phyloP scores from a whole-genome alignment of 2,329 filamentous ascomycete genomes.

The Myriosclerotinia curreyana region DNA sequence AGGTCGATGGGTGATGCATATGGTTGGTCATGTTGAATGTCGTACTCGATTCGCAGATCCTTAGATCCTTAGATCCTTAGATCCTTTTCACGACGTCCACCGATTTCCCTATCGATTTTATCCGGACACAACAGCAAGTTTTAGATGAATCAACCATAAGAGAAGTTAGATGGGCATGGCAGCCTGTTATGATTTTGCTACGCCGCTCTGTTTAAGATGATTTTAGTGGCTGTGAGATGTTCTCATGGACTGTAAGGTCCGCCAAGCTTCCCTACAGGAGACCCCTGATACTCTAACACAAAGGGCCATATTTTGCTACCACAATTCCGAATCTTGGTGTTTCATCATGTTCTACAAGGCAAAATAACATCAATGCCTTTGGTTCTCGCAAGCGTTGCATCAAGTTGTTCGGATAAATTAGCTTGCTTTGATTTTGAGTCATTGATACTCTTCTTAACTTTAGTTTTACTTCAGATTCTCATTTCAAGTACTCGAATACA shows the following conservation, averaged over 20 bases:
- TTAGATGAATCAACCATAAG: background rate
- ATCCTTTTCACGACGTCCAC: slow-evolving; percentile 17
- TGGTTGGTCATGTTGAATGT: slow-evolving; percentile 27
- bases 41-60: slow-evolving; percentile 16
- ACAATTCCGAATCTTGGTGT: slow-evolving; percentile 15
- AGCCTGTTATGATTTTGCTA: slow-evolving; percentile 13
- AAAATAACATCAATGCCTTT: background rate
- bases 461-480: background rate
- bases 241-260: slow-evolving; percentile 2
- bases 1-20: slow-evolving; percentile 25
- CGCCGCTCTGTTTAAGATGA: slow-evolving; percentile 15
- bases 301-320: slow-evolving; percentile 8
- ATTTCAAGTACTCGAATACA: background rate
- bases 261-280: slow-evolving; percentile 10
- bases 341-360: slow-evolving; percentile 16
- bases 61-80: slow-evolving; percentile 11
- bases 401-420: slow-evolving; percentile 3
- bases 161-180: slow-evolving; percentile 9
- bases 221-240: slow-evolving; percentile 14
- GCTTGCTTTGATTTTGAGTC: slow-evolving; percentile 6
- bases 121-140: slow-evolving; percentile 10
- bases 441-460: background rate
- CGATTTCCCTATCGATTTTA: slow-evolving; percentile 8
- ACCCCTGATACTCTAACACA: slow-evolving; percentile 17
- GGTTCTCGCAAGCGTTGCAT: slow-evolving; percentile 15